phyloP scores from a whole-genome alignment of 2,329 filamentous ascomycete genomes.

The Xylariaceae sp. region DNA sequence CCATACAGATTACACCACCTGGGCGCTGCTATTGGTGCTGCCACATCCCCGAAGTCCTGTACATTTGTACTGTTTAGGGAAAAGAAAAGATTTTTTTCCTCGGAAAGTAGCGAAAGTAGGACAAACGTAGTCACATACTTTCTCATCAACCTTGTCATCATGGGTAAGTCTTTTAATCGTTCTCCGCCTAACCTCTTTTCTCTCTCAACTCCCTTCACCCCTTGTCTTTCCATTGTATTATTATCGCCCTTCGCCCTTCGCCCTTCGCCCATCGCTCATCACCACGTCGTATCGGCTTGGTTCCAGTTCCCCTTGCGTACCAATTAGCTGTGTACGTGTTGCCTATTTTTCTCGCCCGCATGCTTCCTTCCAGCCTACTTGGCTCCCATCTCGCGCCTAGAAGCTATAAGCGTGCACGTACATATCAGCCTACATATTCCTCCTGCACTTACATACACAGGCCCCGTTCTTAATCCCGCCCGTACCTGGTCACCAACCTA shows the following conservation, averaged over 20 bases:
- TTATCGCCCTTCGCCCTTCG: not conserved
- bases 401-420: constrained; percentile 26
- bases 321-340: constrained; percentile 17
- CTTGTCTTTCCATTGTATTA: not conserved
- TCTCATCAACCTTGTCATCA: constrained; percentile 24
- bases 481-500: constrained; percentile 23
- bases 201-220: constrained; percentile 3
- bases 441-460: constrained; percentile 23
- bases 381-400: constrained; percentile 18
- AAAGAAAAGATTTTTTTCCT: constrained; percentile 23
- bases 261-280: constrained; percentile 3
- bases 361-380: constrained; percentile 14
- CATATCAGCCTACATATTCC: constrained; percentile 26
- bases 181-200: constrained; percentile 16
- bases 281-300: constrained; percentile 8
- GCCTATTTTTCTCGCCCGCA: constrained; percentile 18
- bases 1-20: constrained; percentile 29
- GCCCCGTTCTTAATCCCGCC: constrained; percentile 24
- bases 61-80: constrained; percentile 24
- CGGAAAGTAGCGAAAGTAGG: constrained; percentile 28
- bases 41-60: constrained; percentile 22
- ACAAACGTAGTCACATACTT: constrained; percentile 23
- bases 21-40: constrained; percentile 23
- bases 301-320: constrained; percentile 1
- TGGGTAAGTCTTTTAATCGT: constrained; percentile 29